A percentile compares a stretch with the other conserved stretches of the same genome.
phyloP scores from a whole-genome alignment of 768 basidiomycete genomes.

The Rhodosporidiobolus odoratus region DNA sequence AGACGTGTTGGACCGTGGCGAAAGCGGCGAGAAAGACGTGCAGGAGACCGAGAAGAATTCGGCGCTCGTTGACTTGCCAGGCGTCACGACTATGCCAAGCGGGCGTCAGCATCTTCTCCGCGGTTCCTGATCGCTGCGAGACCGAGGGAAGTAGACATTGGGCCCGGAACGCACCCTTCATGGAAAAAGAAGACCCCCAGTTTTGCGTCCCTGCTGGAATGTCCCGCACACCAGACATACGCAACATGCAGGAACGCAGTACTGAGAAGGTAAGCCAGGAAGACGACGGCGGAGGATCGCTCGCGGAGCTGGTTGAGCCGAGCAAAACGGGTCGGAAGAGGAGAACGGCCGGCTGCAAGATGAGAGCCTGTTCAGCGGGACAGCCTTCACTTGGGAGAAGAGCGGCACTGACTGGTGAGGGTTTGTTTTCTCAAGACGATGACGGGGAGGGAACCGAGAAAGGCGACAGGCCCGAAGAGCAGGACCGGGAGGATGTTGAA shows the following conservation, averaged over 20 bases:
- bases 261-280: conserved; percentile 17
- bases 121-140: not conserved
- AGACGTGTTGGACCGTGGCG: conserved; percentile 18
- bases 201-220: not conserved
- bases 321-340: conserved; percentile 20
- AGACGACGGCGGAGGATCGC: not conserved
- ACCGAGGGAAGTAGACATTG: not conserved
- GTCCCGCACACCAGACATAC: conserved; percentile 21
- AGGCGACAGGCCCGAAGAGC: conserved; percentile 14
- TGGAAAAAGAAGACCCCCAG: conserved; percentile 29
- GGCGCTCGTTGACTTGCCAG: conserved; percentile 35
- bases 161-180: conserved; percentile 13
- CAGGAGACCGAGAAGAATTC: conserved; percentile 17
- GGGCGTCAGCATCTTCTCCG: not conserved
- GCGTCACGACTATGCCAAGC: conserved; percentile 8
- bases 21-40: conserved; percentile 10
- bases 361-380: not conserved
- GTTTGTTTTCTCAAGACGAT: conserved; percentile 35
- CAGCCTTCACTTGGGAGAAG: too few relatives aligned
- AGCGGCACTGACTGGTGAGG: conserved; percentile 11
- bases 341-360: conserved; percentile 13
- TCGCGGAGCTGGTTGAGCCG: conserved; percentile 5
- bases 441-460: conserved; percentile 25
- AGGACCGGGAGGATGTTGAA: conserved; percentile 29
- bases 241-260: conserved; percentile 3